Percentiles rank a stretch among this genome's conserved stretches.
phyloP scores from a whole-genome alignment of 2,329 filamentous ascomycete species.

The Fusarium praegraminearum region DNA sequence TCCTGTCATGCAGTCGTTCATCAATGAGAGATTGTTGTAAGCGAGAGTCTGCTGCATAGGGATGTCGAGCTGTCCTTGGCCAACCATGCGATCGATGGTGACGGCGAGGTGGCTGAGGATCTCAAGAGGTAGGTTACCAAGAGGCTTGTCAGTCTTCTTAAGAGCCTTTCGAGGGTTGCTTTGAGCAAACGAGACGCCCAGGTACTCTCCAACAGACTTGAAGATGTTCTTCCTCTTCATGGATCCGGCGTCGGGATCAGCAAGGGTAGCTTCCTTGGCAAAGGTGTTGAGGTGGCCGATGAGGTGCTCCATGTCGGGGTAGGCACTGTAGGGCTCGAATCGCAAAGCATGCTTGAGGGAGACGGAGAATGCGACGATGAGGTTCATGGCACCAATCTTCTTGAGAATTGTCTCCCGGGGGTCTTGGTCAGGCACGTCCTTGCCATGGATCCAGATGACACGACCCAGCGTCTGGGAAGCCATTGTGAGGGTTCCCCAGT shows the following conservation, averaged over 20 bases:
- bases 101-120: conserved; percentile 78
- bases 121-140: conserved; percentile 87
- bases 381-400: conserved; percentile 81
- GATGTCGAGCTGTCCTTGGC: conserved; percentile 66
- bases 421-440: conserved; percentile 61
- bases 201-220: conserved; percentile 76
- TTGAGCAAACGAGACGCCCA: conserved; percentile 80
- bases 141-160: conserved; percentile 77
- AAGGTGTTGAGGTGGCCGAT: conserved; percentile 81
- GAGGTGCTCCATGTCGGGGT: conserved; percentile 77
- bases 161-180: conserved; percentile 83
- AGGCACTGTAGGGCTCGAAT: conserved; percentile 84
- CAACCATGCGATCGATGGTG: conserved; percentile 72
- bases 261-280: conserved; percentile 66
- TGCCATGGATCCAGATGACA: conserved; percentile 85
- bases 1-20: conserved; percentile 79
- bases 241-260: conserved; percentile 52
- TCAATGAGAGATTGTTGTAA: conserved; percentile 69
- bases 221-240: conserved; percentile 64
- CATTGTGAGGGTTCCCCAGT: conserved; percentile 70
- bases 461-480: conserved; percentile 77
- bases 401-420: conserved; percentile 75
- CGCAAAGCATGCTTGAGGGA: conserved; percentile 85
- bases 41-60: conserved; percentile 71
- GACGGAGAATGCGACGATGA: conserved; percentile 81